Base-by-base conservation (phyloP, 192 early-diverging fungal species). In the Helicostylum pulchrum region DNA sequence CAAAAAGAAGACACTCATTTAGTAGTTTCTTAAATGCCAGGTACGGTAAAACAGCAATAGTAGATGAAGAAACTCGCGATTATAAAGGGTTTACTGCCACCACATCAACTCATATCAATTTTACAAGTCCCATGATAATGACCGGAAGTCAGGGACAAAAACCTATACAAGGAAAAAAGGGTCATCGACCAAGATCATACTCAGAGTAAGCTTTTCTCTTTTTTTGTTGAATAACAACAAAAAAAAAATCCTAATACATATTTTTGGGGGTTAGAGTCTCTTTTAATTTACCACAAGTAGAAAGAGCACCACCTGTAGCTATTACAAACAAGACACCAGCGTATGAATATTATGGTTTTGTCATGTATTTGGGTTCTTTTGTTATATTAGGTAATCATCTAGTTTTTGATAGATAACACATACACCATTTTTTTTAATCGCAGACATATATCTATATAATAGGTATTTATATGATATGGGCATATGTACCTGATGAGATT, bases 271-370 rank as follows among this genome's bases (percentile, higher is more conserved):
- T 45, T 54, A 73, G 71, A 59, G 51, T 73, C 7, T 31, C 61
- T 23, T 14, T 49, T 26, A 58, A 68, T 12, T 34, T 55, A 42
- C 30, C 59, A 19, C 52, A 53, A 2, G 55, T 73, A 1, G 71
- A 73, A 39, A 66, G 66, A 52, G 71, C 71, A 4, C 71, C 71
- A 1, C 71, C 71, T 14, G 53, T 73, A 12, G 65, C 71, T 2
- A 68, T 64, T 11, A 73, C 71, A 2, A 83, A 83, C 43, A 88
- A 87, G 49, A 91, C 85, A 10, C 89, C 89, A 12, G 83, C 87
- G 0, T 88, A 87, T 68, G 92, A 94, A 62, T 93, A 92, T 77
- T 93, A 93, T 71, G 93, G 93, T 17, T 95, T 95, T 75, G 90
- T 90, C 0, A 72, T 93, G 36, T 95, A 95, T 57, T 78, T 95